phyloP scores from a whole-genome alignment of 345 rosid species.

The Gossypium ekmanianum region DNA sequence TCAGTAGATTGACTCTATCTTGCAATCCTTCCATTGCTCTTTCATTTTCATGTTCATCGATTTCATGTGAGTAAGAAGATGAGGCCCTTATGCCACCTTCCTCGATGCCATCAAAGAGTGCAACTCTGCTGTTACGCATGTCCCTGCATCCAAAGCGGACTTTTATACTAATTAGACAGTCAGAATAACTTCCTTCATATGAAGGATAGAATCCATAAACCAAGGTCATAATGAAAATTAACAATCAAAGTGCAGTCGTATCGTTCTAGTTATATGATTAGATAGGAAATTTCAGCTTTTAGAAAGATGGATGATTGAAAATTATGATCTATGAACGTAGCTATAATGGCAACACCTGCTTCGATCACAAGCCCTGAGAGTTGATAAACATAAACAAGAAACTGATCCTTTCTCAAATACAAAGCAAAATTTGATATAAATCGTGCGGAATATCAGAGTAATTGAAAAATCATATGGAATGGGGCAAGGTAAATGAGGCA shows the following conservation, averaged over 20 bases:
- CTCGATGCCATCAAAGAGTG: conserved; percentile 89
- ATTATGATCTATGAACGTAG: not conserved
- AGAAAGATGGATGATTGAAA: not conserved
- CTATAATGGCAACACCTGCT: not conserved
- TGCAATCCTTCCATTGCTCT: conserved; percentile 88
- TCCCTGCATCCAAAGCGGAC: conserved; percentile 45
- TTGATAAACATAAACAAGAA: not conserved
- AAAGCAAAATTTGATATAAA: not conserved
- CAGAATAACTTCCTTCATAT: conserved; percentile 5
- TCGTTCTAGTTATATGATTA: not conserved
- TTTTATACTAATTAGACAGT: conserved; percentile 1
- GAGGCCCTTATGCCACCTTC: conserved; percentile 95
- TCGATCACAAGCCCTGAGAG: not conserved
- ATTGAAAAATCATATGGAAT: not conserved
- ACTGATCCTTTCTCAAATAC: not conserved
- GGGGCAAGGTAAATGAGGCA: not conserved
- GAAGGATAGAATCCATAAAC: not conserved
- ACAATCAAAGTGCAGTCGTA: not conserved
- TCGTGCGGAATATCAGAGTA: not conserved
- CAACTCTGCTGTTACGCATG: conserved; percentile 52
- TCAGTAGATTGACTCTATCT: conserved; percentile 81
- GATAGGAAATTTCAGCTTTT: not conserved
- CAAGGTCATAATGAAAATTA: not conserved
- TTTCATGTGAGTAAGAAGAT: conserved; percentile 81
- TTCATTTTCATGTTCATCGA: conserved; percentile 89